phyloP scores from a whole-genome alignment of 768 basidiomycete genomes.

The Lactarius indigo region DNA sequence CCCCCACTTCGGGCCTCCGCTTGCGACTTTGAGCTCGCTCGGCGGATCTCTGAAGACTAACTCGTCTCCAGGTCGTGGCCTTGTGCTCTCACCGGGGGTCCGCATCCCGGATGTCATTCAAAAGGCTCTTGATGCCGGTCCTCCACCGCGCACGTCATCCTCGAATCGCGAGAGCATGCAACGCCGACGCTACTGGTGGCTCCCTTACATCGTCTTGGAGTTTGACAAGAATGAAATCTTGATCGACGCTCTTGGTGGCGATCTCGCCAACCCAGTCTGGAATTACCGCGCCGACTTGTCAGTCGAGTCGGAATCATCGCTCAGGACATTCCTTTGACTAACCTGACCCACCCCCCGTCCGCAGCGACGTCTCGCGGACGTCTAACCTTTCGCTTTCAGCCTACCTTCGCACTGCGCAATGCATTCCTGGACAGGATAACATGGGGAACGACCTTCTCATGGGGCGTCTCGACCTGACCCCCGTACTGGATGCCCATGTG shows the following conservation, averaged over 20 bases:
- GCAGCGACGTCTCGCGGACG: slow-evolving; percentile 90
- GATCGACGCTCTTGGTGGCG: slow-evolving; percentile 95
- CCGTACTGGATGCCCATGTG: slow-evolving; percentile 76
- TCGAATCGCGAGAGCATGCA: slow-evolving; percentile 84
- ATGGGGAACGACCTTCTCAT: slow-evolving; percentile 98
- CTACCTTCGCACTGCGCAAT: slow-evolving; percentile 81
- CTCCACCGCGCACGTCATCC: slow-evolving; percentile 50
- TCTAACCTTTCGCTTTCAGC: slow-evolving; percentile 90
- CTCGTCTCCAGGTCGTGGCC: slow-evolving; percentile 59
- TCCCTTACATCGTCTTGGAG: slow-evolving; percentile 96
- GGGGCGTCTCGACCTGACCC: slow-evolving; percentile 87
- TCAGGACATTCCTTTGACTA: slow-evolving; percentile 15
- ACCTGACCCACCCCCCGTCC: background rate
- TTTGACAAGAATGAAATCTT: slow-evolving; percentile 98
- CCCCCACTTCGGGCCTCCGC: background rate
- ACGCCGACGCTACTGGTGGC: slow-evolving; percentile 90
- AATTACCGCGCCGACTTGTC: slow-evolving; percentile 95
- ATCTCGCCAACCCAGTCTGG: slow-evolving; percentile 87
- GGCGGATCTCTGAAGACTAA: background rate
- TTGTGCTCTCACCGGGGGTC: slow-evolving; percentile 74
- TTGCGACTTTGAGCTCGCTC: background rate
- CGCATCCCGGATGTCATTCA: slow-evolving; percentile 82
- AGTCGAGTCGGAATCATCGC: slow-evolving; percentile 42
- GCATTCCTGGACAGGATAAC: slow-evolving; percentile 73
- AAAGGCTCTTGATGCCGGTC: slow-evolving; percentile 65